Conservation (phyloP, 2,329 filamentous ascomycete species). For the Rhynchosporium secalis region DNA sequence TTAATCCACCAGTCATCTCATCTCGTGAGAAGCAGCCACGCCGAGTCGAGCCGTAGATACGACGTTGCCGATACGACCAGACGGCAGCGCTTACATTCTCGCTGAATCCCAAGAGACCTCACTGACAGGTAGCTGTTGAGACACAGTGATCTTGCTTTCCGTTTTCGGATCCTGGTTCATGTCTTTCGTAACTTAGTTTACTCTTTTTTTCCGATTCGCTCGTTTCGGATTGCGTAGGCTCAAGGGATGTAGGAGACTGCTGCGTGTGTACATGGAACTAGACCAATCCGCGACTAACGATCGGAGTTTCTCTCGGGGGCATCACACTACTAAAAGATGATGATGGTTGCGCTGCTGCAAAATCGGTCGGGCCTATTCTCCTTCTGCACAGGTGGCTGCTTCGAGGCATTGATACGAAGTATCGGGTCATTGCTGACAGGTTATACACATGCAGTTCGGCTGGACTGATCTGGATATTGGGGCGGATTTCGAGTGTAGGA, state of each 20-base stretch:
- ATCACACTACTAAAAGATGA: background rate
- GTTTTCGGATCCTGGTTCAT: slow-evolving; percentile 5
- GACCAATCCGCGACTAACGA: slow-evolving; percentile 1
- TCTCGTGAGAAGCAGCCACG: slow-evolving; percentile 4
- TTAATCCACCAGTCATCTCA: slow-evolving; percentile 1
- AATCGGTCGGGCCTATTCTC: slow-evolving; percentile 9
- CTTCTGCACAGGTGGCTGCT: background rate
- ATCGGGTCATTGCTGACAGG: background rate
- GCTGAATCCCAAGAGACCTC: background rate
- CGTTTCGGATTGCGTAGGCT: background rate
- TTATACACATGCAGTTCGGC: slow-evolving; percentile 3
- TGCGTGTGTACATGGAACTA: slow-evolving; percentile 4
- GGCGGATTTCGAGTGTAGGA: background rate
- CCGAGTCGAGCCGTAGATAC: background rate
- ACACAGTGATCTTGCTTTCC: slow-evolving; percentile 1
- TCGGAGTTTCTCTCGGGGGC: slow-evolving; percentile 11
- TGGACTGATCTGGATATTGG: background rate
- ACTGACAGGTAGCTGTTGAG: slow-evolving; percentile 5
- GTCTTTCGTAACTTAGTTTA: background rate
- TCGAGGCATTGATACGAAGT: background rate
- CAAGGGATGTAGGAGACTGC: slow-evolving; percentile 6
- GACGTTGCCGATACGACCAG: background rate
- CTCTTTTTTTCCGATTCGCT: background rate
- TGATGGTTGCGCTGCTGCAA: background rate
- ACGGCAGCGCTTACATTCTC: background rate